A percentile compares a stretch with the other conserved stretches of the same genome.
phyloP scores from a whole-genome alignment of 2,329 filamentous ascomycete genomes.

The Beauveria varroae region DNA sequence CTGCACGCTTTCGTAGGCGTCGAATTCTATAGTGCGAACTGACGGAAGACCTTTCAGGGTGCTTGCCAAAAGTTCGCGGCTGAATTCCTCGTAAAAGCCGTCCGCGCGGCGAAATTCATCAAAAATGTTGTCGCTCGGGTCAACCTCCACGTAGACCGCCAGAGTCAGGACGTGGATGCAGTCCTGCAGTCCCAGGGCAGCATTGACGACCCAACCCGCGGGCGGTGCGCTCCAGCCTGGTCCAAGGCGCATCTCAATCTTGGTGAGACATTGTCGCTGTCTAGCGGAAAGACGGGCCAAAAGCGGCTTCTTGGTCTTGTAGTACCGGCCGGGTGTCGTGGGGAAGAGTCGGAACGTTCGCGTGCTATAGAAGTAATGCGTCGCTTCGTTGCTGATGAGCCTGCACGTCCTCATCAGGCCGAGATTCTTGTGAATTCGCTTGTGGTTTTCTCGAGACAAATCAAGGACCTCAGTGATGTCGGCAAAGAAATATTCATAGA shows the following conservation, averaged over 20 bases:
- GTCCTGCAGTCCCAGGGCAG: constrained; percentile 54
- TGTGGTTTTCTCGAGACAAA: constrained; percentile 59
- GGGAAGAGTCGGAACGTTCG: constrained; percentile 61
- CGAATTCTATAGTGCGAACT: constrained; percentile 56
- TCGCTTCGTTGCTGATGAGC: constrained; percentile 55
- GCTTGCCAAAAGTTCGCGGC: constrained; percentile 44
- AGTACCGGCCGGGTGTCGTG: constrained; percentile 54
- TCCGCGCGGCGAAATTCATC: constrained; percentile 58
- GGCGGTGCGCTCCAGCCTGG: constrained; percentile 68
- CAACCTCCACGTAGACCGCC: constrained; percentile 63
- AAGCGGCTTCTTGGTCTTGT: constrained; percentile 66
- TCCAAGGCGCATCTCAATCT: constrained; percentile 62
- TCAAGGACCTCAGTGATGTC: constrained; percentile 51
- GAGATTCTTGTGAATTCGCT: constrained; percentile 51
- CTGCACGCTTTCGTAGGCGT: constrained; percentile 59
- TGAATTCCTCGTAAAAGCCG: constrained; percentile 65
- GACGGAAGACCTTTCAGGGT: constrained; percentile 51
- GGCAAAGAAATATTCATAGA: constrained; percentile 59
- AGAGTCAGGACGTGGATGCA: constrained; percentile 52
- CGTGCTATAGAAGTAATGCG: constrained; percentile 57
- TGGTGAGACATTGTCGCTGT: constrained; percentile 53
- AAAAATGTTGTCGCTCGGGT: constrained; percentile 61
- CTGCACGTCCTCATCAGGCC: constrained; percentile 53
- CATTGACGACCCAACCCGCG: constrained; percentile 60
- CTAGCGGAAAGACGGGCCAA: constrained; percentile 55